Evolutionary conservation across 768 basidiomycete genomes (phyloP), one percentile per base, ranked within the genome.

Genomic region (Rhodotorula paludigena): DNA sequence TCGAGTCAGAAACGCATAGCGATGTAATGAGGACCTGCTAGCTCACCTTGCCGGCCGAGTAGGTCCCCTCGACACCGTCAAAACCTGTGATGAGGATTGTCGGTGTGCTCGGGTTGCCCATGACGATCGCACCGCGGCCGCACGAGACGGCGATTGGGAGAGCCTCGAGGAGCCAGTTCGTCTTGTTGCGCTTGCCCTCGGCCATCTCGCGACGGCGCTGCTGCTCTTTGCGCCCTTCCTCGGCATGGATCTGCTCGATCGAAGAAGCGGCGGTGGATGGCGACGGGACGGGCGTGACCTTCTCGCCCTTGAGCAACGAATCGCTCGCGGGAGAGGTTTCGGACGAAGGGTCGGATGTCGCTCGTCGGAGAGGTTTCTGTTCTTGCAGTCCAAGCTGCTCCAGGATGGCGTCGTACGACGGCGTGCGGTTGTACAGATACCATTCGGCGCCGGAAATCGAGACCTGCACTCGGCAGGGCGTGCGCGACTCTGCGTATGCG

Each of bases 381-480:
- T 53, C 52, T 5, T 36, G 35, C 25, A 65, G 32, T 38, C 66
- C 63, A n/a, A 74, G 63, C 75, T 88, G 85, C 18, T 87, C 83
- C 28, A 94, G 79, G 59, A 98, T 92, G 60, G 85, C 83, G 75
- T 98, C 92, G 78, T 88, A 97, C 7, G 91, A 86, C 7, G 89
- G 84, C 6, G 90, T 93, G 55, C 86, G 82, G 79, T 97, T 98
- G 79, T 90, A 96, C 48, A 98, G 74, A 77, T 90, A 90, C 87
- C 90, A 92, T 77, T 98, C 92, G 51, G 92, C 82, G 25, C 94
- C 94, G 73, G 93, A 85, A 6, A 89, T 74, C 12, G 86, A 86
- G 36, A 92, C 76, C 61, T 89, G 86, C 38, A 97, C 84, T 45
- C 94, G 87, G 74, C 91, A 94, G 21, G 87, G 84, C 64, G 84